Percentiles rank a stretch among this genome's conserved stretches.
These are phyloP conservation scores for Blastomyces gilchristii DNA, from an alignment of 2,329 filamentous ascomycete species.

Conservation along the genomic window DNA sequence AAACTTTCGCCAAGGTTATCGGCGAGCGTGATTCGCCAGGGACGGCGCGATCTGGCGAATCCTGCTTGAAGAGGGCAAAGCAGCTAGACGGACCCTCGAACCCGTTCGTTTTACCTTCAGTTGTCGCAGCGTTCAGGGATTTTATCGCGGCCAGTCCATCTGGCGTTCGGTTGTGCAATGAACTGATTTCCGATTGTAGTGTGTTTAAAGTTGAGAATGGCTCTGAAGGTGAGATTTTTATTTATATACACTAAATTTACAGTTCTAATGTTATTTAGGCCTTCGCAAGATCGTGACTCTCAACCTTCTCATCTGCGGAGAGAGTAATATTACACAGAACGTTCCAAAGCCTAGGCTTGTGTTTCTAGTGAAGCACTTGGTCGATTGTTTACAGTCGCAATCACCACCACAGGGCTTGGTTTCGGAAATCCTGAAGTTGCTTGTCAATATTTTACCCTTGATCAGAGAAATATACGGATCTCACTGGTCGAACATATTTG, in stretches of 20 bases:
- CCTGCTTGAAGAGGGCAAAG: conserved; percentile 27
- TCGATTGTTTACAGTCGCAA: conserved; percentile 57
- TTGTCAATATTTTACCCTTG: conserved; percentile 54
- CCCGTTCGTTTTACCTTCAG: conserved; percentile 38
- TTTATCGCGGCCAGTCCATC: conserved; percentile 39
- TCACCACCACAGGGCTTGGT: conserved; percentile 36
- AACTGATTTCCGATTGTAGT: conserved; percentile 51
- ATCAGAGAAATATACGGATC: conserved; percentile 77
- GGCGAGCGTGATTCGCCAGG: conserved; percentile 23
- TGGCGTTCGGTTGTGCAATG: conserved; percentile 47
- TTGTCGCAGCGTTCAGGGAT: conserved; percentile 41
- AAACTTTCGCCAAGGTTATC: conserved; percentile 33
- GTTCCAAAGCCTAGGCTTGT: conserved; percentile 56
- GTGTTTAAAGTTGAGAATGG: conserved; percentile 39
- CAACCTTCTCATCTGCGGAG: conserved; percentile 43
- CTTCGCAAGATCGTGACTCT: conserved; percentile 44
- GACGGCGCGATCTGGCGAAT: conserved; percentile 23
- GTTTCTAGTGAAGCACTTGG: conserved; percentile 70
- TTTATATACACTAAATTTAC: neutral
- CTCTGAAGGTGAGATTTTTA: conserved; percentile 31
- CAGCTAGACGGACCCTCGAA: conserved; percentile 31
- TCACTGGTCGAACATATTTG: conserved; percentile 64
- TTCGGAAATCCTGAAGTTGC: conserved; percentile 33
- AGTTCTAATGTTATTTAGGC: conserved; percentile 23
- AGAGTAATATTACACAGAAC: conserved; percentile 37